Conservation (phyloP, 306 rosid species). For the Sicyos baderoa region DNA sequence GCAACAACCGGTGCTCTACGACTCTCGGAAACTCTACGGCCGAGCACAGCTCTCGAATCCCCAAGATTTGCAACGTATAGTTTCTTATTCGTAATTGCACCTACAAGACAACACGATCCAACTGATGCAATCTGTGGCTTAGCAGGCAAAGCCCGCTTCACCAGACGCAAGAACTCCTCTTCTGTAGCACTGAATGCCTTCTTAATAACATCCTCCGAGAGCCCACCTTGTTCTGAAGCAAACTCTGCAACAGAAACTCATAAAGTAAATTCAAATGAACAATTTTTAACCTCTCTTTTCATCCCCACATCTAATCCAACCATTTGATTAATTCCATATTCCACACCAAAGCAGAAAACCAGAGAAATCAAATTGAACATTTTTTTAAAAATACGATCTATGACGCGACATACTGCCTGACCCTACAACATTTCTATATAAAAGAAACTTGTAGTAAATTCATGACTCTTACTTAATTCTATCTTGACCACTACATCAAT, state of each 20-base stretch:
- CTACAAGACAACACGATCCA: slow-evolving; percentile 90
- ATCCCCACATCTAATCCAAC: background rate
- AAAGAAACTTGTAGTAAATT: too few species aligned
- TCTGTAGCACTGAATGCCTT: slow-evolving; percentile 84
- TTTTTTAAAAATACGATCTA: too few species aligned
- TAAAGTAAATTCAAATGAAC: slow-evolving; percentile 12
- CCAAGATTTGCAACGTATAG: slow-evolving; percentile 84
- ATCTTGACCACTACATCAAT: too few species aligned
- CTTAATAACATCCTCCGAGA: slow-evolving; percentile 75
- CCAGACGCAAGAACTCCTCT: slow-evolving; percentile 67
- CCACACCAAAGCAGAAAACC: too few species aligned
- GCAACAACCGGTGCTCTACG: slow-evolving; percentile 45
- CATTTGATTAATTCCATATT: background rate
- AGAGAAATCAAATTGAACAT: too few species aligned
- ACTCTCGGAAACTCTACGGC: slow-evolving; percentile 31
- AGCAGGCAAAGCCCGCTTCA: slow-evolving; percentile 43
- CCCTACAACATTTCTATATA: too few species aligned
- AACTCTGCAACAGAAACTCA: slow-evolving; percentile 48
- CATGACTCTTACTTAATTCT: too few species aligned
- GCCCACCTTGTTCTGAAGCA: slow-evolving; percentile 72
- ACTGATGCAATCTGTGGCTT: slow-evolving; percentile 78
- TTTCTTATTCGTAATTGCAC: slow-evolving; percentile 67
- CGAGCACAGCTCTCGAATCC: slow-evolving; percentile 91
- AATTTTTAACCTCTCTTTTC: background rate
- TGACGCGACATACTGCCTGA: too few species aligned